phyloP scores from a whole-genome alignment of 23 red algal genomes.

The Pyropia haitanensis region DNA sequence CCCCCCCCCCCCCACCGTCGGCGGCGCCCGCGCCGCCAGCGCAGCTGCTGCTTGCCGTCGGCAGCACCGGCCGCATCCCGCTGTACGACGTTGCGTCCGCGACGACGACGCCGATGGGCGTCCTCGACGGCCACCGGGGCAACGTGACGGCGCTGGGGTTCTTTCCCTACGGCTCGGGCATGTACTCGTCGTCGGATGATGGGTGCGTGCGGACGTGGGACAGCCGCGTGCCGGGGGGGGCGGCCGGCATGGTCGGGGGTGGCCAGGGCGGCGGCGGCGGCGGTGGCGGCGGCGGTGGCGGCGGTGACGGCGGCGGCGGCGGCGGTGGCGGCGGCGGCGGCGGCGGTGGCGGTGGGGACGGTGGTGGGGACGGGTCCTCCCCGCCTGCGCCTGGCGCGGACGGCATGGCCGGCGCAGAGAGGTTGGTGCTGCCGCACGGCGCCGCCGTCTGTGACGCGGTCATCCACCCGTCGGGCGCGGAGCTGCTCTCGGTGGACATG shows the following conservation, averaged over 20 bases:
- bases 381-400: too few relatives aligned
- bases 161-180: conserved; percentile 2
- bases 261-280: too few relatives aligned
- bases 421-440: conserved; percentile 2
- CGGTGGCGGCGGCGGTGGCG: too few relatives aligned
- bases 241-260: background rate
- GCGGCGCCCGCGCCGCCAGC: conserved; percentile 14
- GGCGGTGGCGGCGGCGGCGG: too few relatives aligned
- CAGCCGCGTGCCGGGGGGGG: background rate
- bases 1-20: too few relatives aligned
- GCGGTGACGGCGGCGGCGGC: too few relatives aligned
- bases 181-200: conserved; percentile 35
- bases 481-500: conserved; percentile 1
- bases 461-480: background rate
- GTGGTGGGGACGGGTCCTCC: too few relatives aligned
- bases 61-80: conserved; percentile 16
- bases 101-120: conserved; percentile 8
- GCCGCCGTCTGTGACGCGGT: conserved; percentile 1
- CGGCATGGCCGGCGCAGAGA: too few relatives aligned
- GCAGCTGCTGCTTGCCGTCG: conserved; percentile 21
- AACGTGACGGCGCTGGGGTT: conserved; percentile 39
- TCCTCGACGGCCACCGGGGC: conserved; percentile 27
- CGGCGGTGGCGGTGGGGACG: too few relatives aligned
- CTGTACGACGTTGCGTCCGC: conserved; percentile 26
- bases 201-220: conserved; percentile 27